Conservation (phyloP, 2,329 filamentous ascomycete genomes). For the Fusarium caatingaense region DNA sequence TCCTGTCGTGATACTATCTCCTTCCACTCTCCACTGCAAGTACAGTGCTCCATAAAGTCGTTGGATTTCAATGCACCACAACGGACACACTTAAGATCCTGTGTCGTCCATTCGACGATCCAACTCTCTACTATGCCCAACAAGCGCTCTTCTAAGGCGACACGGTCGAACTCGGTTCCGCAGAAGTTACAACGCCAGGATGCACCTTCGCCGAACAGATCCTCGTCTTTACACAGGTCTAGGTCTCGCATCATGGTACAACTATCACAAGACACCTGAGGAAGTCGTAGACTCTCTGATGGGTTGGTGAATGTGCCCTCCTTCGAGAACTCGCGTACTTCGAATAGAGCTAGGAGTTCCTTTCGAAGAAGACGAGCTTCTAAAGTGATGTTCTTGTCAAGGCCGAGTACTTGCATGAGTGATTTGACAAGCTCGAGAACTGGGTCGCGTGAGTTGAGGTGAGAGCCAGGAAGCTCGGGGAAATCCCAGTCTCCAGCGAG, state of each 20-base stretch:
- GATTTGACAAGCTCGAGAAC: constrained; percentile 91
- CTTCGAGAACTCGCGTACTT: constrained; percentile 91
- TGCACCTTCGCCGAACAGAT: constrained; percentile 67
- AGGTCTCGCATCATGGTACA: constrained; percentile 91
- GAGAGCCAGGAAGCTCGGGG: constrained; percentile 80
- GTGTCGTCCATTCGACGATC: constrained; percentile 83
- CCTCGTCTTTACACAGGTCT: constrained; percentile 91
- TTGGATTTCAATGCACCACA: constrained; percentile 83
- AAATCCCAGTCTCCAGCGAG: constrained; percentile 89
- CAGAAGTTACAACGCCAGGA: constrained; percentile 85
- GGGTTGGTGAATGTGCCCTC: constrained; percentile 92
- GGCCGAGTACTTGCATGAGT: constrained; percentile 89
- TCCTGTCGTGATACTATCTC: constrained; percentile 76
- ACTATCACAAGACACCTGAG: constrained; percentile 85
- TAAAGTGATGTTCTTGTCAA: constrained; percentile 90
- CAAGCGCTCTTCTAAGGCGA: constrained; percentile 85
- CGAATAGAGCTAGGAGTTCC: constrained; percentile 89
- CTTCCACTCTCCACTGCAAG: constrained; percentile 88
- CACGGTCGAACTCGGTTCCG: constrained; percentile 77
- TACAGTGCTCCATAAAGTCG: constrained; percentile 97
- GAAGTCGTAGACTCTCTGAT: constrained; percentile 76
- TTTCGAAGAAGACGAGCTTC: constrained; percentile 90
- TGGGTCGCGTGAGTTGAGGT: constrained; percentile 69
- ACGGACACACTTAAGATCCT: constrained; percentile 84
- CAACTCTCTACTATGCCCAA: constrained; percentile 80